phyloP scores from a whole-genome alignment of 768 basidiomycete species.

The Serendipita indica region DNA sequence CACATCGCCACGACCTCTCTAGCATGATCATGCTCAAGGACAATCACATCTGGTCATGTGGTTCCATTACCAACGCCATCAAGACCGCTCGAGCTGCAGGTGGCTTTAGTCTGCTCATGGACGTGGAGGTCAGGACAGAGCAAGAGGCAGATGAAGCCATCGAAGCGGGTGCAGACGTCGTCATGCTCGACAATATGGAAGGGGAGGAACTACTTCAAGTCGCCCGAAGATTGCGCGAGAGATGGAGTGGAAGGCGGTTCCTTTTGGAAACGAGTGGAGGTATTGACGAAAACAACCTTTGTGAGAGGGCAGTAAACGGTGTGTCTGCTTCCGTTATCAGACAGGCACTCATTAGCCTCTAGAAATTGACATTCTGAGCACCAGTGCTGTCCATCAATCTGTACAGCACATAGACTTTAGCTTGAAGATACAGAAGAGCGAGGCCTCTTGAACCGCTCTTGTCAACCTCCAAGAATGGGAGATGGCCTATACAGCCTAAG shows the following conservation, averaged over 20 bases:
- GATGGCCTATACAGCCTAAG: no score
- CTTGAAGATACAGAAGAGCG: constrained; percentile 84
- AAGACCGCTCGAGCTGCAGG: constrained; percentile 73
- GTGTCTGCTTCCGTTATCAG: constrained; percentile 18
- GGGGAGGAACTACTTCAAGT: constrained; percentile 54
- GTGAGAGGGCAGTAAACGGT: constrained; percentile 73
- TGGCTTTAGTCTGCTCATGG: constrained; percentile 81
- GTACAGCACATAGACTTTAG: constrained; percentile 94
- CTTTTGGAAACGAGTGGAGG: constrained; percentile 89
- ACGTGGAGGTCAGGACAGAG: constrained; percentile 83
- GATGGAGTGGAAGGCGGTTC: constrained; percentile 71
- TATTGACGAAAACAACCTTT: constrained; percentile 77
- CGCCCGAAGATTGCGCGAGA: constrained; percentile 56
- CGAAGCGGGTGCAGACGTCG: constrained; percentile 81
- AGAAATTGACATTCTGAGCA: constrained; percentile 94
- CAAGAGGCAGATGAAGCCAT: constrained; percentile 95
- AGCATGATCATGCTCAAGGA: constrained; percentile 99
- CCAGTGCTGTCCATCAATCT: constrained; percentile 79
- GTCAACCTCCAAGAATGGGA: no score
- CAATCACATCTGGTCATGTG: constrained; percentile 96
- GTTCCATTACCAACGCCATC: constrained; percentile 84
- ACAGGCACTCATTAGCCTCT: constrained; percentile 10
- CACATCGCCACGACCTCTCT: constrained; percentile 91
- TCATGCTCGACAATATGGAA: constrained; percentile 92
- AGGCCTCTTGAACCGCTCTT: no score